These are phyloP conservation scores for Quercus glauca DNA, from an alignment of 306 rosid species.

Conservation along the genomic window DNA sequence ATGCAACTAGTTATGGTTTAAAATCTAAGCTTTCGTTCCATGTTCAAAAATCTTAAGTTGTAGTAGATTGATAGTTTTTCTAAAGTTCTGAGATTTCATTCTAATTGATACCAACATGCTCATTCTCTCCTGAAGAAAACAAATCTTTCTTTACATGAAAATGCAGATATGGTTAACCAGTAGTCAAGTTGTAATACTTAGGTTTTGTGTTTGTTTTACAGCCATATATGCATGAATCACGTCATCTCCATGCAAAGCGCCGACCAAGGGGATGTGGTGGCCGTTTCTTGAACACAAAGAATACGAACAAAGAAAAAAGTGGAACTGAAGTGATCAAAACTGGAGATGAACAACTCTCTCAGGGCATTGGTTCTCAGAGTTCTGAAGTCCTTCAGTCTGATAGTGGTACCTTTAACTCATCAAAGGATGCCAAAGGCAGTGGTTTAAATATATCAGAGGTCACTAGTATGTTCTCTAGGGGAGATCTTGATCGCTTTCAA, in stretches of 20 bases:
- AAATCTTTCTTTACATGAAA: neutral
- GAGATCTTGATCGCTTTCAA: conserved; percentile 42
- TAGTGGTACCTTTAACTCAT: conserved; percentile 61
- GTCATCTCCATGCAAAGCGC: conserved; percentile 93
- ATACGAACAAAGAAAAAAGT: conserved; percentile 19
- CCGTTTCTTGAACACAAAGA: conserved; percentile 77
- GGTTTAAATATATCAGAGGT: conserved; percentile 73
- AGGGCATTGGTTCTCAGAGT: conserved; percentile 54
- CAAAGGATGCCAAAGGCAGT: conserved; percentile 59
- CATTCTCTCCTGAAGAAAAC: neutral
- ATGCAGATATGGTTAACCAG: neutral
- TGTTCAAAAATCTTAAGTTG: neutral
- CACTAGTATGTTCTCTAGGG: conserved; percentile 60
- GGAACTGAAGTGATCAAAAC: conserved; percentile 32
- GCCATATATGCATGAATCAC: conserved; percentile 97
- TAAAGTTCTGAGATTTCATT: neutral
- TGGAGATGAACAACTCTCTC: conserved; percentile 32
- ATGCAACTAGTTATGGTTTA: neutral
- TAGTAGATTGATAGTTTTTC: neutral
- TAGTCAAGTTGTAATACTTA: conserved; percentile 15
- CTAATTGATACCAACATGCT: neutral
- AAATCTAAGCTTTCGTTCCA: neutral
- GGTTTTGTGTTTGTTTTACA: conserved; percentile 32
- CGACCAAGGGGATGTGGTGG: conserved; percentile 96
- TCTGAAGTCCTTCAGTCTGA: conserved; percentile 74